Conservation (phyloP, 2,329 filamentous ascomycete species). For the Fusarium sp. region DNA sequence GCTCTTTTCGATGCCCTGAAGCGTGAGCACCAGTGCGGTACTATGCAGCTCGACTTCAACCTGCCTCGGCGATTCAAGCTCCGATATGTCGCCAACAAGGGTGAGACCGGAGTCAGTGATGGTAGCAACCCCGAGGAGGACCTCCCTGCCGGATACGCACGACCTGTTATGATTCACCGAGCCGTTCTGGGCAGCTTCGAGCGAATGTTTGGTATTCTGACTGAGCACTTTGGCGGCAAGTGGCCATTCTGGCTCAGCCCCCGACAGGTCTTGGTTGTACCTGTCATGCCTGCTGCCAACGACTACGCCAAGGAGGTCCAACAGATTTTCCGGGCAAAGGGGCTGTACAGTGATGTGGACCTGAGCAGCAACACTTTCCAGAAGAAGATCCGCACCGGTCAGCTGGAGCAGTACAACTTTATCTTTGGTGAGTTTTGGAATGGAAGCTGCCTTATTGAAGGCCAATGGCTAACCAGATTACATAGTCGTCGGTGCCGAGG, state of each 20-base stretch:
- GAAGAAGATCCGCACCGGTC: slow-evolving; percentile 88
- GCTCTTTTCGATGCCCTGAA: slow-evolving; percentile 89
- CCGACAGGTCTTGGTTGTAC: slow-evolving; percentile 73
- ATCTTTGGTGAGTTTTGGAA: slow-evolving; percentile 69
- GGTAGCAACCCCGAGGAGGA: slow-evolving; percentile 58
- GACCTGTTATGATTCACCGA: slow-evolving; percentile 88
- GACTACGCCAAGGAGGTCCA: slow-evolving; percentile 83
- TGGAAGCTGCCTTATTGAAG: not conserved
- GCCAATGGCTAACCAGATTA: slow-evolving; percentile 27
- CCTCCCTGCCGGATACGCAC: slow-evolving; percentile 76
- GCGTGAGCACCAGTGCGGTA: slow-evolving; percentile 72
- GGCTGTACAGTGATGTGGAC: slow-evolving; percentile 73
- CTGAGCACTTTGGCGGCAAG: slow-evolving; percentile 86
- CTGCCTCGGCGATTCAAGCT: slow-evolving; percentile 63
- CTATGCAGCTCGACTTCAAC: slow-evolving; percentile 94
- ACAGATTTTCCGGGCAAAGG: slow-evolving; percentile 72
- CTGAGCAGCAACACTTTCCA: slow-evolving; percentile 80
- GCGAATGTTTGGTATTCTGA: slow-evolving; percentile 78
- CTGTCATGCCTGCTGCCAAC: slow-evolving; percentile 80
- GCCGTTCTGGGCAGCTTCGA: slow-evolving; percentile 80
- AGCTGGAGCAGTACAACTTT: slow-evolving; percentile 86
- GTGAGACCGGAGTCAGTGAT: slow-evolving; percentile 54
- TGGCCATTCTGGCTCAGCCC: slow-evolving; percentile 92
- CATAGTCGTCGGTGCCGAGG: slow-evolving; percentile 70
- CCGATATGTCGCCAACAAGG: slow-evolving; percentile 64